Conservation (phyloP, 1,284 basidiomycete species). For the Trametes hirsuta region DNA sequence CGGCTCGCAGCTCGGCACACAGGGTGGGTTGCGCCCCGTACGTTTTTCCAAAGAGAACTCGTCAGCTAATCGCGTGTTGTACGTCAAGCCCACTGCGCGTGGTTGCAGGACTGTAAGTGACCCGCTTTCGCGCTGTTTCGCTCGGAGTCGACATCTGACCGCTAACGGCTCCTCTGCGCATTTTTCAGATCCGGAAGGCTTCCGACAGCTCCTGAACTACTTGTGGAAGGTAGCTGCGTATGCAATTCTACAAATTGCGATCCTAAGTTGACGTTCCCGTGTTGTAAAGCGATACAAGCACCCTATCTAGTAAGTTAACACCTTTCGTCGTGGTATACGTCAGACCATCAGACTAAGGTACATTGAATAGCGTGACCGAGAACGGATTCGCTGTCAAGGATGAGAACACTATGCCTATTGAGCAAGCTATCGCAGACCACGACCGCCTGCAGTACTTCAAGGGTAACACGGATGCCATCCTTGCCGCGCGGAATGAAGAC, state of each 20-base stretch:
- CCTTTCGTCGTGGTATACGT: not conserved
- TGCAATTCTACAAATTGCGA: not conserved
- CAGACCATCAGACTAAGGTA: not conserved
- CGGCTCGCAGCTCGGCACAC: constrained; percentile 68
- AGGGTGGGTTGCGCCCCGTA: constrained; percentile 45
- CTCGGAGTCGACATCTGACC: not conserved
- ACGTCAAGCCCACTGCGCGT: constrained; percentile 55
- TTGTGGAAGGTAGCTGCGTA: constrained; percentile 57
- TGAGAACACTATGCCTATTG: constrained; percentile 56
- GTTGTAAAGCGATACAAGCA: constrained; percentile 56
- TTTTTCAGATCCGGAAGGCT: constrained; percentile 56
- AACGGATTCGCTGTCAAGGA: constrained; percentile 76
- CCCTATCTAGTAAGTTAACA: constrained; percentile 60
- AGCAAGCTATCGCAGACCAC: constrained; percentile 62
- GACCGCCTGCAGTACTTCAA: constrained; percentile 73
- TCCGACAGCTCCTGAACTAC: constrained; percentile 70
- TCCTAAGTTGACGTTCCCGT: not conserved
- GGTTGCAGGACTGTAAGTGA: constrained; percentile 63
- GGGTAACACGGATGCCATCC: constrained; percentile 62
- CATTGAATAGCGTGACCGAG: constrained; percentile 58
- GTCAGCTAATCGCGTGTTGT: constrained; percentile 2
- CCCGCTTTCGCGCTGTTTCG: not conserved
- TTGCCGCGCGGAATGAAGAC: constrained; percentile 64
- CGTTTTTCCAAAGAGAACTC: not conserved
- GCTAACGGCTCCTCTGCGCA: constrained; percentile 11